Evolutionary conservation across 306 rosid species (phyloP), one percentile per base, ranked within the genome.

Genomic region (Trichosanthes truncata): DNA sequence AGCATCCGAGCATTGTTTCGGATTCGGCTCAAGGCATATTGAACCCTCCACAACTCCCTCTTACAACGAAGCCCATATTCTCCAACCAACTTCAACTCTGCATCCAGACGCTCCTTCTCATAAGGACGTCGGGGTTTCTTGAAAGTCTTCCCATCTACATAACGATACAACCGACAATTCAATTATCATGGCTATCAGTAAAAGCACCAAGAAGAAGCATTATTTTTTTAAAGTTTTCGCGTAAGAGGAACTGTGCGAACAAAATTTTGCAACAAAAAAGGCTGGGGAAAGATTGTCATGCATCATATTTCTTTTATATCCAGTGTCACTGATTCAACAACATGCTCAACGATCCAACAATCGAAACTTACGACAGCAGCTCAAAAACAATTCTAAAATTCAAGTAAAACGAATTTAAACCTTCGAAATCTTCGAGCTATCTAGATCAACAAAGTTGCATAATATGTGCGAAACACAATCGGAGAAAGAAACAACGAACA

Each of bases 31-130:
- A 69, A 6, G 2, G 76, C 76, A 43, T 69, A 69, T 41, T 69
- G 76, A 69, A 69, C 76, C 55, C 76, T 23, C 76, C 76, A 69
- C 3, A 69, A 20, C 76, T 69, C 76, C 55, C 76, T 41, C 35
- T 69, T 69, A 69, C 76, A 69, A 21, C 76, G 76, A 69, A 69
- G 76, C 76, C 76, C 76, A 69, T 69, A 69, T 14, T 69, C 76
- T 11, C 76, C 76, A 21, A 69, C 76, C 33, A 69, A 23, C 23
- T 69, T 69, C 20, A 69, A 23, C 55, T 69, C 76, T 2, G 76
- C 76, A 43, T 69, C 76, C 55, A 69, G 5, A 41, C 76, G 76
- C 76, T 69, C 76, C 55, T 69, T 69, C 76, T 69, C 76, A 12
- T 69, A 69, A 69, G 76, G 76, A 13, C 76, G 76, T 21, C 76